Base-by-base conservation (phyloP, 2,329 filamentous ascomycete genomes). In the Fusarium mangiferae region DNA sequence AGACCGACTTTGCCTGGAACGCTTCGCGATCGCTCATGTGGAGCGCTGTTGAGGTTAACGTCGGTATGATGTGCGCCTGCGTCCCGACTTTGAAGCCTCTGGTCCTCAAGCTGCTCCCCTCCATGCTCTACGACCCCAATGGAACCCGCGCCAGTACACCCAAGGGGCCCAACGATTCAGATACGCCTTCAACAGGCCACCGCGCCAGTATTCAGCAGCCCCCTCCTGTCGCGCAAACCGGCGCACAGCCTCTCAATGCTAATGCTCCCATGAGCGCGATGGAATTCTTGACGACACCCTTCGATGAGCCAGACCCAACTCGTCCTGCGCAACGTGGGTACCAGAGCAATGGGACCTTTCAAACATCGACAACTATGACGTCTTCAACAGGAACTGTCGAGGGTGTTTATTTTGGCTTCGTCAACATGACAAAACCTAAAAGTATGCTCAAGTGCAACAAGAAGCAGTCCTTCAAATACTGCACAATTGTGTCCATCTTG, bases 61-160 rank as follows among this genome's bases (percentile, higher is more conserved):
- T 97, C 3, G 95, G 94, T 24, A 95, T 98, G 76, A 92, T 95
- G 73, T 97, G 94, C 79, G 95, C 93, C 46, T 98, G 95, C 77
- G 93, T 98, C n/a, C 96, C 96, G 14, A 96, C 93, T 1, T 84
- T 98, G 70, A 98, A 98, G 80, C 95, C 96, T 3, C 85, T 98
- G 12, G 91, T 96, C 62, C 89, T 93, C 73, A 87, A 87, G 67
- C 85, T 90, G 59, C 82, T 90, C n/a, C 89, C 89, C 6, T 81
- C 84, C 26, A 88, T 90, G 83, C 79, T 90, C 15, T 81, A 89
- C 70, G 87, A 89, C 63, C 86, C 86, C 0, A 80, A 88, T 68
- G 84, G 84, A 48, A 86, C 84, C 20, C 74, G 78, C 22, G 75
- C 67, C 30, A 74, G 74, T 26, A 70, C 62, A 39, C 77, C 76